These are phyloP conservation scores for Leccinum imitatum DNA, from an alignment of 768 basidiomycete genomes.

Conservation along the genomic window DNA sequence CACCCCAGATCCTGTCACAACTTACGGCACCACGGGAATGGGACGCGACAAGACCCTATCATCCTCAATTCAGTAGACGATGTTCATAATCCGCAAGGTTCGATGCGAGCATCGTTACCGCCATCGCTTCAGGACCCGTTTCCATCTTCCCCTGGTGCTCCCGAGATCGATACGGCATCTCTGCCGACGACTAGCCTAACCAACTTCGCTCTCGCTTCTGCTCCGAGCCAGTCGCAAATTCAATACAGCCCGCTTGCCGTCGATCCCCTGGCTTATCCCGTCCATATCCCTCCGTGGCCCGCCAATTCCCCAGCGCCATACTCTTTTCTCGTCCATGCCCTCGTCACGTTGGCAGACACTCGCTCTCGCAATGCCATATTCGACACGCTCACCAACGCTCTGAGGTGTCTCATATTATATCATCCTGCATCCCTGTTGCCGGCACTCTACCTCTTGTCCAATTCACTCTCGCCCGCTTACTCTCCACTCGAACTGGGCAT, in stretches of 20 bases:
- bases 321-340: conserved; percentile 65
- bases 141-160: conserved; percentile 9
- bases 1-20: neutral
- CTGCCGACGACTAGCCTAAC: conserved; percentile 7
- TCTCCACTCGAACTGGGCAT: conserved; percentile 67
- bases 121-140: conserved; percentile 17
- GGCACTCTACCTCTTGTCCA: conserved; percentile 81
- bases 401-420: conserved; percentile 64
- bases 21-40: conserved; percentile 26
- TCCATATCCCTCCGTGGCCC: conserved; percentile 44
- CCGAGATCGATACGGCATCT: conserved; percentile 10
- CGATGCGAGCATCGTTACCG: conserved; percentile 3
- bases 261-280: conserved; percentile 50
- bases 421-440: conserved; percentile 71
- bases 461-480: conserved; percentile 76
- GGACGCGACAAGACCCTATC: conserved; percentile 27
- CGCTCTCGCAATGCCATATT: conserved; percentile 71
- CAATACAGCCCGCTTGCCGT: conserved; percentile 35
- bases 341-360: conserved; percentile 60
- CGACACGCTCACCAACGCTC: conserved; percentile 68
- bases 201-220: conserved; percentile 17
- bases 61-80: conserved; percentile 24
- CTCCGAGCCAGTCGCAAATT: conserved; percentile 25
- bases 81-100: conserved; percentile 7
- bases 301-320: conserved; percentile 51